These are phyloP conservation scores for Penicillium nucicola DNA, from an alignment of 495 filamentous ascomycete species.

Conservation along the genomic window DNA sequence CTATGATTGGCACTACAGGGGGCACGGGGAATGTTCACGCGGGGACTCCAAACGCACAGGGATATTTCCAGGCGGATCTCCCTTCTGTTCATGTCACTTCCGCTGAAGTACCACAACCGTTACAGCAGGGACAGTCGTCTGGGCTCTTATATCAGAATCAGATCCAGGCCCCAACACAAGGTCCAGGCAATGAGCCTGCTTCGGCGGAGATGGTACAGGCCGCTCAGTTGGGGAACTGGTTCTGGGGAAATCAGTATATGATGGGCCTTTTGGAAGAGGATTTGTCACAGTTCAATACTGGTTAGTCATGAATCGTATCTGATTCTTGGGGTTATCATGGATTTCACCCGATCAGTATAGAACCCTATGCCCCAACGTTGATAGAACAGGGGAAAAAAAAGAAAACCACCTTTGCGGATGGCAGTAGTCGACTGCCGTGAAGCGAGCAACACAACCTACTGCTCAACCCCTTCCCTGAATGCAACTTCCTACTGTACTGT, in stretches of 20 bases:
- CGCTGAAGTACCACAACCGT: slow-evolving; percentile 1
- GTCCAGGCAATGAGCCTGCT: neutral
- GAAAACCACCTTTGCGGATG: no score
- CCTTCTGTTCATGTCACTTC: slow-evolving; percentile 2
- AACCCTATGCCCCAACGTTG: no score
- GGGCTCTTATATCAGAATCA: neutral
- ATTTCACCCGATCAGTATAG: no score
- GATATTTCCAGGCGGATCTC: slow-evolving; percentile 10
- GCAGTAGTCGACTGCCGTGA: no score
- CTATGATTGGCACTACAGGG: neutral
- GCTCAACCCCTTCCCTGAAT: no score
- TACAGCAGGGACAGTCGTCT: slow-evolving; percentile 13
- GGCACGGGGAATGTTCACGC: neutral
- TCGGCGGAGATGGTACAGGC: slow-evolving; percentile 29
- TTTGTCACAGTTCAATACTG: slow-evolving; percentile 50
- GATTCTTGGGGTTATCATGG: neutral
- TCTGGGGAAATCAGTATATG: slow-evolving; percentile 63
- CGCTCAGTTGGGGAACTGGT: slow-evolving; percentile 62
- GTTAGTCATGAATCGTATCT: slow-evolving; percentile 2
- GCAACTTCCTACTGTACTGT: no score
- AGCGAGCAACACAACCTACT: neutral
- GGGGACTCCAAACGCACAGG: neutral
- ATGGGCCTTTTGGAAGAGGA: slow-evolving; percentile 62
- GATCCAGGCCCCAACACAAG: slow-evolving; percentile 9
- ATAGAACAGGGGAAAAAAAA: no score